phyloP scores from a whole-genome alignment of 495 filamentous ascomycete genomes.

The Penicillium subrubescens region DNA sequence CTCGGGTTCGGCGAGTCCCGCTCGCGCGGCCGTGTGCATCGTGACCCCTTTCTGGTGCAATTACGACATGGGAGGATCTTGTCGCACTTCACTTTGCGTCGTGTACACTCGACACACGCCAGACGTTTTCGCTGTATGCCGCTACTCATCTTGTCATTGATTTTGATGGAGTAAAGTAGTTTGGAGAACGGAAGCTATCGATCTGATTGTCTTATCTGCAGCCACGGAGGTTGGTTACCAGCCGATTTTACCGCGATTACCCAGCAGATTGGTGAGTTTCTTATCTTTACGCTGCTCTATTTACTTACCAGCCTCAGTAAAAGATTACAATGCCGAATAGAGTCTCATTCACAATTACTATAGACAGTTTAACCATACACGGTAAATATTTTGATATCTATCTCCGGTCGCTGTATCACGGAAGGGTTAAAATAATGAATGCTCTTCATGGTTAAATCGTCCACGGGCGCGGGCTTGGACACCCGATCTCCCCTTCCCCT shows the following conservation, averaged over 20 bases:
- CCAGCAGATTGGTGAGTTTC: neutral
- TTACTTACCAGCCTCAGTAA: neutral
- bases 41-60: slow-evolving; percentile 23
- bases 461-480: no score
- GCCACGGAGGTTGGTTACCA: slow-evolving; percentile 1
- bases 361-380: neutral
- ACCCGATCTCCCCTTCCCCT: neutral
- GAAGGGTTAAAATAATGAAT: neutral
- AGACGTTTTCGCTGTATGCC: slow-evolving; percentile 27
- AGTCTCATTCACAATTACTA: neutral
- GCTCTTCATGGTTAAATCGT: neutral
- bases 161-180: neutral
- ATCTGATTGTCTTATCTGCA: slow-evolving; percentile 14
- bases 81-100: slow-evolving; percentile 34
- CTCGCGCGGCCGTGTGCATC: slow-evolving; percentile 20
- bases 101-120: slow-evolving; percentile 31
- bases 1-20: slow-evolving; percentile 20
- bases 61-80: slow-evolving; percentile 33
- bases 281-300: neutral
- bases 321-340: neutral
- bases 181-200: neutral
- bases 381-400: neutral
- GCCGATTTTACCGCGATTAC: slow-evolving; percentile 12
- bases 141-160: slow-evolving; percentile 10
- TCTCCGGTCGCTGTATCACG: neutral